Evolutionary conservation across 2,329 filamentous ascomycete genomes (phyloP).

Genomic region (Fusarium transvaalense): DNA sequence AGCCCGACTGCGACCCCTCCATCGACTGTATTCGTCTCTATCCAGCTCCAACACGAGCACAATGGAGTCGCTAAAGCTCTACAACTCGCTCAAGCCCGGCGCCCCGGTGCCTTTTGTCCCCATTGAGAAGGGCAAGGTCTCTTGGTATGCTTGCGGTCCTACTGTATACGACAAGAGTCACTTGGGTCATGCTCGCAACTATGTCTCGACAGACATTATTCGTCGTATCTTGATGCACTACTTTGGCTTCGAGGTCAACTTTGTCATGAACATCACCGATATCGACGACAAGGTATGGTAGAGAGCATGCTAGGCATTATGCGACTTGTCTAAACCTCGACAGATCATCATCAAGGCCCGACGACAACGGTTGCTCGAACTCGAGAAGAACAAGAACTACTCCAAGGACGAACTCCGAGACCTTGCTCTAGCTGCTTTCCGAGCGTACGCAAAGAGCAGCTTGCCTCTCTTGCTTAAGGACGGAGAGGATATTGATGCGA

Average conservation of each 20-base stretch:
- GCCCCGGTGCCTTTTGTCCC: constrained; percentile 81
- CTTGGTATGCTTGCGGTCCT: constrained; percentile 91
- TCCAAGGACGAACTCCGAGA: constrained; percentile 60
- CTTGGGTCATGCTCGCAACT: constrained; percentile 87
- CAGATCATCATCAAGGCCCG: constrained; percentile 74
- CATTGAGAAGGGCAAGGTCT: constrained; percentile 76
- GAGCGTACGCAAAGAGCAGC: constrained; percentile 67
- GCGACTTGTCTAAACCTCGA: constrained; percentile 34
- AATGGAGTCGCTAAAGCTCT: constrained; percentile 75
- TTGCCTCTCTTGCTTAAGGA: constrained; percentile 64
- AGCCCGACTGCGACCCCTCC: constrained; percentile 42
- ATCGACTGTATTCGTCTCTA: constrained; percentile 53
- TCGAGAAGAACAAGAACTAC: constrained; percentile 77
- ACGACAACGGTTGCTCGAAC: constrained; percentile 84
- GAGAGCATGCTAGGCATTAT: background rate
- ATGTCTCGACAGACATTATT: constrained; percentile 90
- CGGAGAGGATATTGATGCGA: constrained; percentile 59
- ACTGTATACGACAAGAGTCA: constrained; percentile 88
- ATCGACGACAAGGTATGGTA: constrained; percentile 76
- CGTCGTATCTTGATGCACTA: constrained; percentile 85
- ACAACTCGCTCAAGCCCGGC: constrained; percentile 81
- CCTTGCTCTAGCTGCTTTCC: constrained; percentile 66
- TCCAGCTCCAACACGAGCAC: constrained; percentile 42
- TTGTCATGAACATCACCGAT: constrained; percentile 95
- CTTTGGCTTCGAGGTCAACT: constrained; percentile 84